Conservation (phyloP, 2,329 filamentous ascomycete genomes). For the Calonectria hawksworthii region DNA sequence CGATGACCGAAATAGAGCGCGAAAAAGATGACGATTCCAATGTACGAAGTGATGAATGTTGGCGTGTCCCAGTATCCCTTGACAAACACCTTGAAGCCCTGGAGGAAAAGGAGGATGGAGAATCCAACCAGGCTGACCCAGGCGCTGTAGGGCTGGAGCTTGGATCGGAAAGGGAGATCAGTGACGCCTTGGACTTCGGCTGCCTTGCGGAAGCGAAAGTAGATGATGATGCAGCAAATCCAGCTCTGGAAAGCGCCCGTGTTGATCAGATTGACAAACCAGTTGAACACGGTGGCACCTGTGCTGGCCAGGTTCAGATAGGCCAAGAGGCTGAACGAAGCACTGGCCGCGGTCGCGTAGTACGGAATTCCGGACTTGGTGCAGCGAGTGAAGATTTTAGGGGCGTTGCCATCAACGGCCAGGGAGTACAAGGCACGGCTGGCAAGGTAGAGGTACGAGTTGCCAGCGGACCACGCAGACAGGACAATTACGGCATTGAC, state of each 20-base stretch:
- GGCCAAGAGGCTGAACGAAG: slow-evolving; percentile 25
- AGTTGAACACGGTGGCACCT: slow-evolving; percentile 29
- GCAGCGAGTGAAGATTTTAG: slow-evolving; percentile 52
- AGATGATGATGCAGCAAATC: slow-evolving; percentile 32
- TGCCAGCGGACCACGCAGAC: slow-evolving; percentile 69
- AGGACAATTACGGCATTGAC: slow-evolving; percentile 70
- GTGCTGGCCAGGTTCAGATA: slow-evolving; percentile 28
- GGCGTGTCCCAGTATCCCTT: slow-evolving; percentile 19
- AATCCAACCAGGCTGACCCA: slow-evolving; percentile 22
- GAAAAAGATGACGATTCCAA: slow-evolving; percentile 25
- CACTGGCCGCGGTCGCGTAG: slow-evolving; percentile 34
- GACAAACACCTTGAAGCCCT: slow-evolving; percentile 31
- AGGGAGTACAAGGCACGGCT: slow-evolving; percentile 61
- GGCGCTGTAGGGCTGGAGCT: slow-evolving; percentile 20
- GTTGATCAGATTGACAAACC: slow-evolving; percentile 34
- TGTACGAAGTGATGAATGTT: slow-evolving; percentile 27
- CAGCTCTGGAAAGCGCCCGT: slow-evolving; percentile 27
- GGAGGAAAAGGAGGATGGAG: slow-evolving; percentile 18
- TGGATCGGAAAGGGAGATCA: slow-evolving; percentile 24
- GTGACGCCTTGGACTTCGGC: slow-evolving; percentile 22
- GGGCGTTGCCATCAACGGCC: slow-evolving; percentile 55
- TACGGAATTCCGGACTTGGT: slow-evolving; percentile 42
- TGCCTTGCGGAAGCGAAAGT: slow-evolving; percentile 29
- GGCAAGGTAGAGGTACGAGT: slow-evolving; percentile 65
- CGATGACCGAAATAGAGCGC: slow-evolving; percentile 24